A percentile compares a stretch with the other conserved stretches of the same genome.
Conservation (phyloP, 139 green algal species). For the Closterium sp. region DNA sequence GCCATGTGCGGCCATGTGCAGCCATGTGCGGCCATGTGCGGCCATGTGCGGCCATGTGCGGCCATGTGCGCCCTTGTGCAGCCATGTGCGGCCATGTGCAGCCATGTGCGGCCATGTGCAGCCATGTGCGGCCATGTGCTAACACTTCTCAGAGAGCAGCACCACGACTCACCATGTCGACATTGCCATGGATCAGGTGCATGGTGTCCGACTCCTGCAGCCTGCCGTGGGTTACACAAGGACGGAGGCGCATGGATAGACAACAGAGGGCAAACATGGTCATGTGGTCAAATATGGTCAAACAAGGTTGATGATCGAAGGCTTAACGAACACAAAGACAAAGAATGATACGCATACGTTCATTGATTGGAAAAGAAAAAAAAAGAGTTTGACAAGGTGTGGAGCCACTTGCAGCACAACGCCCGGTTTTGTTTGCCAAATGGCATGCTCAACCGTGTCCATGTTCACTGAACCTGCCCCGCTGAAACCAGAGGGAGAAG, state of each 20-base stretch:
- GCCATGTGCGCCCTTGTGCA: not conserved
- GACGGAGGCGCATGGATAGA: not conserved
- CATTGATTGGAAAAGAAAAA: too few species aligned
- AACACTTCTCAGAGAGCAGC: too few species aligned
- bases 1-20: too few species aligned
- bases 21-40: not conserved
- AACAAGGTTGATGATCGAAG: too few species aligned
- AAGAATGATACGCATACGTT: not conserved
- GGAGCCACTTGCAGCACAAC: constrained; percentile 39
- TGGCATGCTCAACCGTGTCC: not conserved
- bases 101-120: not conserved
- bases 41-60: not conserved
- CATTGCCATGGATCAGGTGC: constrained; percentile 40
- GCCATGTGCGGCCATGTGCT: not conserved
- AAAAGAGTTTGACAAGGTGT: too few species aligned
- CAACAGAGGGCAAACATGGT: not conserved
- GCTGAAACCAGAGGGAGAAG: too few species aligned
- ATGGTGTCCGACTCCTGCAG: constrained; percentile 35
- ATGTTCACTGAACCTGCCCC: not conserved
- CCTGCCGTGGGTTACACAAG: constrained; percentile 10
- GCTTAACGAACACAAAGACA: not conserved
- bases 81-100: not conserved
- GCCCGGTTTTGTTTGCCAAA: constrained; percentile 28
- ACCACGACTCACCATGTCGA: constrained; percentile 25
- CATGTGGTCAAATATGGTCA: not conserved